A percentile compares a stretch with the other conserved stretches of the same genome.
Conservation (phyloP, 257 asterid species). For the Pogostemon cablin region DNA sequence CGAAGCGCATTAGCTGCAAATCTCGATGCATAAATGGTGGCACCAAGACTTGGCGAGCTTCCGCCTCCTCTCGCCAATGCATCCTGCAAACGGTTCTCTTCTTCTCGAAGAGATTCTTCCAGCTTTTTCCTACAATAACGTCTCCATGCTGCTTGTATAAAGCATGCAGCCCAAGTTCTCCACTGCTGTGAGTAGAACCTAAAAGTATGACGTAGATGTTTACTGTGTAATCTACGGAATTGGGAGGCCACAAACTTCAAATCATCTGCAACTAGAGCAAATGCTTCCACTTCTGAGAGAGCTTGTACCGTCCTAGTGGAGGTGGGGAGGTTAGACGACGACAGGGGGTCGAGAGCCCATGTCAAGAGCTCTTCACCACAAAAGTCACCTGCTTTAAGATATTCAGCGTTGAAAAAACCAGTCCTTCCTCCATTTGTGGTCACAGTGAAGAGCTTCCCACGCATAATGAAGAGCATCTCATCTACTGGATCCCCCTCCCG, state of each 20-base stretch:
- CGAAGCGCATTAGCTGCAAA: conserved; percentile 93
- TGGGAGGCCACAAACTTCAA: conserved; percentile 92
- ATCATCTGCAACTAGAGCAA: conserved; percentile 86
- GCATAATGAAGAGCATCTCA: conserved; percentile 92
- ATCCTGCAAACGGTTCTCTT: conserved; percentile 74
- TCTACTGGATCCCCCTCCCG: conserved; percentile 98
- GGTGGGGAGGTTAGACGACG: conserved; percentile 85
- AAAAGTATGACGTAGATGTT: conserved; percentile 91
- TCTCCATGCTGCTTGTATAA: conserved; percentile 94
- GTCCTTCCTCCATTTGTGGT: conserved; percentile 97
- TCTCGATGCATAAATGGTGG: conserved; percentile 86
- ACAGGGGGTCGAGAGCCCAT: conserved; percentile 93
- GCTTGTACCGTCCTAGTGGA: conserved; percentile 94
- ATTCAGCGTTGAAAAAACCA: conserved; percentile 80
- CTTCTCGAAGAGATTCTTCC: conserved; percentile 79
- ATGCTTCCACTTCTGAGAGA: conserved; percentile 95
- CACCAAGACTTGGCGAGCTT: conserved; percentile 80
- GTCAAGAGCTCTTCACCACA: conserved; percentile 99
- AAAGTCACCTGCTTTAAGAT: conserved; percentile 86
- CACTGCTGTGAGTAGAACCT: conserved; percentile 95
- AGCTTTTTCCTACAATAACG: conserved; percentile 73
- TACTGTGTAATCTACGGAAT: conserved; percentile 82
- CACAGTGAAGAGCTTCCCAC: conserved; percentile 73
- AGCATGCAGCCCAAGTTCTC: conserved; percentile 98
- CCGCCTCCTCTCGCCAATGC: conserved; percentile 69